Evolutionary conservation across 768 basidiomycete species (phyloP).

Genomic region (Boletus rubropictus): DNA sequence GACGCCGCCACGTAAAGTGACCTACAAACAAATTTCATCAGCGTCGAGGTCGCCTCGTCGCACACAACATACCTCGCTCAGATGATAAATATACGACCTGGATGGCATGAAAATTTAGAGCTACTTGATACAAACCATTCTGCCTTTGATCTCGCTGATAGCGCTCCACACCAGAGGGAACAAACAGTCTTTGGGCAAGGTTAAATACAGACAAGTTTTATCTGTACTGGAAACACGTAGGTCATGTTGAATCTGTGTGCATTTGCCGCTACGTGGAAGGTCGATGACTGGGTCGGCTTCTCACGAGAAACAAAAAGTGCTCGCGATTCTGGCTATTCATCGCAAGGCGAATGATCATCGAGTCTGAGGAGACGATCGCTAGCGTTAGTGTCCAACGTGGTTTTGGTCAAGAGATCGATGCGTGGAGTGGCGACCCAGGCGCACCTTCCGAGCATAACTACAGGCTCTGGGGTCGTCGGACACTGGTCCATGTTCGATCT

Average conservation of each 20-base stretch:
- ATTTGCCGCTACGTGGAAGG: slow-evolving; percentile 50
- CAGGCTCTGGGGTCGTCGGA: slow-evolving; percentile 58
- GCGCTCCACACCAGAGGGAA: slow-evolving; percentile 66
- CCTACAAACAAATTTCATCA: too few species aligned
- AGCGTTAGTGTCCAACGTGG: slow-evolving; percentile 19
- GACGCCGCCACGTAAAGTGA: slow-evolving; percentile 44
- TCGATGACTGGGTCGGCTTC: background rate
- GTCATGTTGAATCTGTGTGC: slow-evolving; percentile 55
- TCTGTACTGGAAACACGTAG: slow-evolving; percentile 56
- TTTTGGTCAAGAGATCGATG: background rate
- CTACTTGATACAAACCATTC: slow-evolving; percentile 44
- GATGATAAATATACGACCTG: slow-evolving; percentile 55
- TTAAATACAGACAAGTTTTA: slow-evolving; percentile 67
- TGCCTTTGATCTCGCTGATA: slow-evolving; percentile 69
- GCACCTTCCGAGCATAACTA: slow-evolving; percentile 51
- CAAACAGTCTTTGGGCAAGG: slow-evolving; percentile 57
- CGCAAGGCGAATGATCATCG: slow-evolving; percentile 25
- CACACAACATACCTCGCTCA: background rate
- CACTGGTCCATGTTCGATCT: slow-evolving; percentile 39
- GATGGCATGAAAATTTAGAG: background rate
- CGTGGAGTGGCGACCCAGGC: background rate
- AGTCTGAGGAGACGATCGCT: slow-evolving; percentile 25
- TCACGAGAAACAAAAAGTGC: background rate
- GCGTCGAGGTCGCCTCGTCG: too few species aligned
- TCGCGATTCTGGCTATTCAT: slow-evolving; percentile 27